Evolutionary conservation across 2,329 filamentous ascomycete species (phyloP).

Genomic region (Cladosporium austrohemisphaericum): DNA sequence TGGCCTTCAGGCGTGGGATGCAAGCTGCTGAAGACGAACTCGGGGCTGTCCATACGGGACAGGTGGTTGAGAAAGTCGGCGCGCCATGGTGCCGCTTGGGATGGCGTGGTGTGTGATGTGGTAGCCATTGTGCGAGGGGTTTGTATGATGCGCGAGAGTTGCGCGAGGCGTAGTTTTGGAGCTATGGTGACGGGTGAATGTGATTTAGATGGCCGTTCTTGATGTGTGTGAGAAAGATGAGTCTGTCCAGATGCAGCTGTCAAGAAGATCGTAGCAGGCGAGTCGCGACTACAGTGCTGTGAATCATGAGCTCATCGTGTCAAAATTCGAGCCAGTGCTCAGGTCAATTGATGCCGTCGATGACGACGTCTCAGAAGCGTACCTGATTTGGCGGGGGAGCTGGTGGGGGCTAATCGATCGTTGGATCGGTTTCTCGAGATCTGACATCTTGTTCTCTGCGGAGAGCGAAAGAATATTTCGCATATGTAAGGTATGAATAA

Average conservation of each 20-base stretch:
- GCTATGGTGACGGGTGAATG: slow-evolving; percentile 28
- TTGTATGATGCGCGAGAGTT: slow-evolving; percentile 32
- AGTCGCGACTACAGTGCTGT: too few relatives aligned
- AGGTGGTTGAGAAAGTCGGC: slow-evolving; percentile 48
- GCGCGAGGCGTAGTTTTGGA: slow-evolving; percentile 36
- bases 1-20: slow-evolving; percentile 36
- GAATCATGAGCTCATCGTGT: slow-evolving; percentile 14
- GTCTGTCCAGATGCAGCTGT: too few relatives aligned
- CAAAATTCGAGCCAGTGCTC: neutral
- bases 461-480: too few relatives aligned
- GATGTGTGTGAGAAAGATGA: too few relatives aligned
- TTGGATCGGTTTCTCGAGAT: neutral
- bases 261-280: too few relatives aligned
- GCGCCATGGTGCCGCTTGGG: slow-evolving; percentile 50
- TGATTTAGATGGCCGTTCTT: neutral
- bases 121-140: slow-evolving; percentile 42
- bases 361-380: too few relatives aligned
- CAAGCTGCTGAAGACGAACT: slow-evolving; percentile 52
- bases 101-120: slow-evolving; percentile 34
- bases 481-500: too few relatives aligned
- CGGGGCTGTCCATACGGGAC: slow-evolving; percentile 45
- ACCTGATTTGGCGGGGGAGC: neutral
- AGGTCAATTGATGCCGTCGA: too few relatives aligned
- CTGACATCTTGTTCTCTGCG: too few relatives aligned
- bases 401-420: neutral